Evolutionary conservation across 805 yeast genomes (phyloP), one percentile per base, ranked within the genome.

Genomic region (Starmerella etchellsii): DNA sequence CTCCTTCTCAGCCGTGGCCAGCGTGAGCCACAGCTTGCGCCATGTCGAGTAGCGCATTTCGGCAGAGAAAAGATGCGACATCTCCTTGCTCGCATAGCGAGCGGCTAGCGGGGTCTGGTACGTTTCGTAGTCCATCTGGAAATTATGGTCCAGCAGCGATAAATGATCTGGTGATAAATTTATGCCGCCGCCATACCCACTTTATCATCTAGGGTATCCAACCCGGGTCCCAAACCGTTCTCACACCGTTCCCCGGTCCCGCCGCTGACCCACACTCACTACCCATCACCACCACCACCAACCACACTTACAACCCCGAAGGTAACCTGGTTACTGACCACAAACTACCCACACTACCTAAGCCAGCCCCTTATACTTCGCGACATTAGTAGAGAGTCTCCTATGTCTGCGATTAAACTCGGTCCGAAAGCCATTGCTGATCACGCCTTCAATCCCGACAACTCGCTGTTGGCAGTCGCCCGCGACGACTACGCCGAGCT

Each of bases 81-180:
- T 91, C 69, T 91, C 98, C 58, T 82, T 87, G 51, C 95, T 82
- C 44, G 98, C 98, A 67, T 91, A 91, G 68, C 98, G 79, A 43
- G 96, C 80, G 42, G 97, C 83, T 50, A 91, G 69, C 30, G 98
- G 98, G 20, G 97, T 88, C 39, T 83, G 64, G 67, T 88, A 88
- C 49, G 77, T 73, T 63, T 88, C 96, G 65, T 64, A 61, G 52
- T 49, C 47, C 31, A 28, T 28, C n/a, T n/a, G n/a, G n/a, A n/a
- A n/a, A n/a, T n/a, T n/a, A n/a, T n/a, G n/a, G n/a, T n/a, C n/a
- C n/a, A n/a, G n/a, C n/a, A n/a, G n/a, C n/a, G n/a, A n/a, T n/a
- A n/a, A n/a, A n/a, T n/a, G n/a, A n/a, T n/a, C n/a, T n/a, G n/a
- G n/a, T n/a, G n/a, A n/a, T n/a, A n/a, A n/a, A n/a, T n/a, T n/a